Evolutionary conservation across 1,284 basidiomycete genomes (phyloP), one percentile per base, ranked within the genome.

Genomic region (Xerocomus cyaneibrunnescens): DNA sequence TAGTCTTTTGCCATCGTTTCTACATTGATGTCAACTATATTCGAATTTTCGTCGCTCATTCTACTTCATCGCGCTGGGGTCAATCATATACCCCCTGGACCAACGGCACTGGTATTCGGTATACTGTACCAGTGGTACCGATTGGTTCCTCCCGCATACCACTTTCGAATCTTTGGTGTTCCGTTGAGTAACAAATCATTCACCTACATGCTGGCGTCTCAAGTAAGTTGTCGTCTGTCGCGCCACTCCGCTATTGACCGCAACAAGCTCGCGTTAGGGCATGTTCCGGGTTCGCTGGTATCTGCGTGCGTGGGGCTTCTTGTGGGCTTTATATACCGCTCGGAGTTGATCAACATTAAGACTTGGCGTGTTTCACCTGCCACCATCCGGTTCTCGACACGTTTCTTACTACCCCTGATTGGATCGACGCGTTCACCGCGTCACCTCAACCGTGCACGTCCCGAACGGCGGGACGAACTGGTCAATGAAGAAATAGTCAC

Each of bases 101-200:
- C 91, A 0, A 79, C 83, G 32, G 77, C 87, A 2, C 63, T 93
- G 6, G 63, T 89, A 12, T 88, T 86, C 75, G 82, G 81, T 61
- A 80, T 92, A 41, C 61, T 94, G 41, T 94, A 90, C 70, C 92
- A 94, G 63, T 88, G 88, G 69, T 80, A 81, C 50, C 77, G 89
- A 46, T 78, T 90, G 35, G 82, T 93, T 1, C 92, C 92, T 0
- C 72, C 84, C 0, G 76, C 83, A 5, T 95, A 94, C 70, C 76
- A 76, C 39, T 90, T 89, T 70, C 77, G 80, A 27, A 75, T 94
- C 21, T 87, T 92, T 55, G 88, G 89, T 5, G 56, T 92, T n/a
- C 72, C 81, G 9, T 70, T 92, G 55, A 85, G 77, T 54, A 89
- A 87, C 76, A 94, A 94, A 68, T 76, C 79, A 32, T 82, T 87